These are phyloP conservation scores for Rhododendron simsii DNA, from an alignment of 148 eudicot genomes.

Conservation along the genomic window DNA sequence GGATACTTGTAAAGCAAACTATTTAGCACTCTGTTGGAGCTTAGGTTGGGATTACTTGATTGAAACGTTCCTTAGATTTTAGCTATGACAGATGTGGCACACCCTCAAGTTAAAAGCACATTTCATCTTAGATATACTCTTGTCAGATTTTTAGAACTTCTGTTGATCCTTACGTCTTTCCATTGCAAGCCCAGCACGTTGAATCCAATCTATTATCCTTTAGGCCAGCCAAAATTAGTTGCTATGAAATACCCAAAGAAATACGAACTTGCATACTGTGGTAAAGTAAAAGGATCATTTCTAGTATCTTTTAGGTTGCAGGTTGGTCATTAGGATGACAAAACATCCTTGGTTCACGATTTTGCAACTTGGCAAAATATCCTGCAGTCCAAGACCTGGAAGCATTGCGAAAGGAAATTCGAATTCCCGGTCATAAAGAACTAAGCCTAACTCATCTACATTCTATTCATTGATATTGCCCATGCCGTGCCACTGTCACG, in stretches of 20 bases:
- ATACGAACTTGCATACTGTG: neutral
- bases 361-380: neutral
- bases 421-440: neutral
- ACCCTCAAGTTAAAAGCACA: neutral
- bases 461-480: slow-evolving; percentile 15
- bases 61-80: neutral
- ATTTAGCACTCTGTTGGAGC: neutral
- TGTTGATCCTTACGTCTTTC: neutral
- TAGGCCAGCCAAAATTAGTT: neutral
- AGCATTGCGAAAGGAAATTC: neutral
- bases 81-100: neutral
- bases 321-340: neutral
- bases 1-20: neutral
- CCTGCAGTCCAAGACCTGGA: neutral
- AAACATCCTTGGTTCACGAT: neutral
- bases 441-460: neutral
- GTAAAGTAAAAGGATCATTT: neutral
- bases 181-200: neutral
- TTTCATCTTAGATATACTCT: neutral
- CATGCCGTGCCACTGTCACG: slow-evolving; percentile 17
- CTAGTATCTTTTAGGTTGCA: neutral
- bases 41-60: neutral
- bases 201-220: neutral
- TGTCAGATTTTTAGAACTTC: neutral
- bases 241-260: neutral